phyloP scores from a whole-genome alignment of 2,329 filamentous ascomycete species.

The Rutstroemia sp. region DNA sequence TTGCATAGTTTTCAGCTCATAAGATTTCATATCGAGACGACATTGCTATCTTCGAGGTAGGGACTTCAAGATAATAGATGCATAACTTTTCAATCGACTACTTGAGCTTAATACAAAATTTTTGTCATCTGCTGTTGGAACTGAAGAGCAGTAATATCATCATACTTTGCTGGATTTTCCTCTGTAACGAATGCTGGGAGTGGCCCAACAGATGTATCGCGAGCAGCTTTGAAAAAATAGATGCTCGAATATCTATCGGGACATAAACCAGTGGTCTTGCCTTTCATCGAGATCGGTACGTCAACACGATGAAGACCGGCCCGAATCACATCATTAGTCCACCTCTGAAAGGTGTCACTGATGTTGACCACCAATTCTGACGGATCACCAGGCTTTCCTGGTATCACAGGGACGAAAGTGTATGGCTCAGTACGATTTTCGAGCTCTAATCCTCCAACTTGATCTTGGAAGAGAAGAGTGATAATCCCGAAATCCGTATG shows the following conservation, averaged over 20 bases:
- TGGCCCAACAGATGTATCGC: conserved; percentile 9
- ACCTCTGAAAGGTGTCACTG: conserved; percentile 31
- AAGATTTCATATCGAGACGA: too few species aligned
- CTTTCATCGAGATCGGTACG: neutral
- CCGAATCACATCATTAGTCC: conserved; percentile 11
- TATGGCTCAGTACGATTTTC: conserved; percentile 34
- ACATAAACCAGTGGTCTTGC: neutral
- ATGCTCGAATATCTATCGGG: conserved; percentile 4
- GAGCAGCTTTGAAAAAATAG: conserved; percentile 12
- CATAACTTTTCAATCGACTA: too few species aligned
- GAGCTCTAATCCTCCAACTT: conserved; percentile 44
- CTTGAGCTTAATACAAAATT: too few species aligned
- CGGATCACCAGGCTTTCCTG: conserved; percentile 29
- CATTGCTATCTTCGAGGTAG: too few species aligned
- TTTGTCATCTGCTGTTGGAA: conserved; percentile 2
- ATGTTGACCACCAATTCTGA: conserved; percentile 36
- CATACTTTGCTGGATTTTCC: conserved; percentile 1
- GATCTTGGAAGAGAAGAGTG: conserved; percentile 47
- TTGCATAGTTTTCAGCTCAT: too few species aligned
- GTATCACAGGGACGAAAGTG: conserved; percentile 32
- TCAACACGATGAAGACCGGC: conserved; percentile 12
- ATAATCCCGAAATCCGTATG: conserved; percentile 45
- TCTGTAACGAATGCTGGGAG: neutral
- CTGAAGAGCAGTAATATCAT: conserved; percentile 10
- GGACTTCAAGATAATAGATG: too few species aligned